phyloP scores from a whole-genome alignment of 495 filamentous ascomycete genomes.

The Penicillium steckii region DNA sequence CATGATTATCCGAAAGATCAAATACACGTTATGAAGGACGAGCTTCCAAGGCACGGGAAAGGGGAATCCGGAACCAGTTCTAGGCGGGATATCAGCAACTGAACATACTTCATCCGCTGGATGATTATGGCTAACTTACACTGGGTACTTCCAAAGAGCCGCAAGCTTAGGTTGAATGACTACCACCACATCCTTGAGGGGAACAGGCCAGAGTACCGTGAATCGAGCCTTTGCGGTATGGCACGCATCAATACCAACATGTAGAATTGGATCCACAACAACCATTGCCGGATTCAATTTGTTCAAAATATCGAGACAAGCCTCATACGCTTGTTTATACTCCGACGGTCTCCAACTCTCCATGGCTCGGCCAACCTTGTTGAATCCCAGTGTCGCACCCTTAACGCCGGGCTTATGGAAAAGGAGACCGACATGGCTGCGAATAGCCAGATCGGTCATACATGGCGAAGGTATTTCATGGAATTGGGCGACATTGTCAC shows the following conservation, averaged over 20 bases:
- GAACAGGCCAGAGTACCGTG: slow-evolving; percentile 37
- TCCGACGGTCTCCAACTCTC: slow-evolving; percentile 47
- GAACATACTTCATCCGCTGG: neutral
- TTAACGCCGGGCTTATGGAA: slow-evolving; percentile 37
- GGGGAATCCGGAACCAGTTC: slow-evolving; percentile 44
- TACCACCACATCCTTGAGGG: slow-evolving; percentile 39
- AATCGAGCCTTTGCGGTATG: slow-evolving; percentile 30
- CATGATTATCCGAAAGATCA: slow-evolving; percentile 18
- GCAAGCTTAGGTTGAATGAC: slow-evolving; percentile 33
- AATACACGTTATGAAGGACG: slow-evolving; percentile 38
- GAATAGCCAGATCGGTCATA: slow-evolving; percentile 42
- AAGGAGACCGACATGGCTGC: slow-evolving; percentile 29
- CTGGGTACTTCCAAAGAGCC: slow-evolving; percentile 44
- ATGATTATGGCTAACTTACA: slow-evolving; percentile 26
- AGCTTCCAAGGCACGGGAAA: slow-evolving; percentile 45
- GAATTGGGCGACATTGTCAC: slow-evolving; percentile 26
- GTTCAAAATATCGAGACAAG: slow-evolving; percentile 42
- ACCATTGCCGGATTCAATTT: slow-evolving; percentile 40
- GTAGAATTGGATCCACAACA: slow-evolving; percentile 50
- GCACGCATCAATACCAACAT: slow-evolving; percentile 48
- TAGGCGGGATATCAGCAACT: slow-evolving; percentile 12
- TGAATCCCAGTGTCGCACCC: slow-evolving; percentile 36
- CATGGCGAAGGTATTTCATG: slow-evolving; percentile 43
- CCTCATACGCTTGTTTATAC: slow-evolving; percentile 47
- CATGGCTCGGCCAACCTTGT: slow-evolving; percentile 34